A percentile compares a stretch with the other conserved stretches of the same genome.
phyloP scores from a whole-genome alignment of 2,329 filamentous ascomycete species.

The Ophiostoma sp. region DNA sequence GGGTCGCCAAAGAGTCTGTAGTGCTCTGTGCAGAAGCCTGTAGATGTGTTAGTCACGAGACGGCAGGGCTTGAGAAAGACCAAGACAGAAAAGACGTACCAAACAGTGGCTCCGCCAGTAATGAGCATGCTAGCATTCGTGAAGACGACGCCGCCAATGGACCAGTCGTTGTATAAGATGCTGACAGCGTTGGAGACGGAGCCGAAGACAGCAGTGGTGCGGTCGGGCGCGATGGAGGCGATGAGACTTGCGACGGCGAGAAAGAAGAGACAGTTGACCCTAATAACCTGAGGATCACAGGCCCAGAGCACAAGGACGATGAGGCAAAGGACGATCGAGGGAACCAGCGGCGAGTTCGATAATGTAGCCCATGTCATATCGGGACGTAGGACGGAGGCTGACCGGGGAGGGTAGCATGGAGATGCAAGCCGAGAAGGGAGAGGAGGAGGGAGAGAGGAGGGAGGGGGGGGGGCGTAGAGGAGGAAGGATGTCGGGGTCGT shows the following conservation, averaged over 20 bases:
- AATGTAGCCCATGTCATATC: conserved; percentile 49
- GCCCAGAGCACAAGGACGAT: conserved; percentile 43
- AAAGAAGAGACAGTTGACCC: conserved; percentile 41
- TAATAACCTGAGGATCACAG: conserved; percentile 41
- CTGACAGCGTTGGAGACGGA: conserved; percentile 35
- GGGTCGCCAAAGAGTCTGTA: conserved; percentile 83
- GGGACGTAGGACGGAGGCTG: conserved; percentile 30
- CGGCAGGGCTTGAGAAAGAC: not conserved
- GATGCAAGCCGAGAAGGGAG: conserved; percentile 9
- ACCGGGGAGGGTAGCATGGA: conserved; percentile 22
- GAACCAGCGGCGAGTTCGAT: conserved; percentile 40
- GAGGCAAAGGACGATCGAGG: conserved; percentile 42
- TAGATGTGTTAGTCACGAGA: conserved; percentile 21
- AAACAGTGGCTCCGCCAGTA: conserved; percentile 48
- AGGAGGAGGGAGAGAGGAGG: not conserved
- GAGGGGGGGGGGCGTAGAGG: not conserved
- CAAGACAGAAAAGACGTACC: conserved; percentile 36
- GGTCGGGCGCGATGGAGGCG: conserved; percentile 41
- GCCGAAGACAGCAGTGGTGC: conserved; percentile 36
- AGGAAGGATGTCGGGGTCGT: not conserved
- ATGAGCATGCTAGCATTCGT: conserved; percentile 52
- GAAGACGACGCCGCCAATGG: conserved; percentile 44
- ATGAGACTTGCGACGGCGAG: conserved; percentile 39
- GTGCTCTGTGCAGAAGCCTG: conserved; percentile 80
- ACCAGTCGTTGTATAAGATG: conserved; percentile 38